Base-by-base conservation (phyloP, 2,329 filamentous ascomycete species). In the Biscogniauxia sp. region DNA sequence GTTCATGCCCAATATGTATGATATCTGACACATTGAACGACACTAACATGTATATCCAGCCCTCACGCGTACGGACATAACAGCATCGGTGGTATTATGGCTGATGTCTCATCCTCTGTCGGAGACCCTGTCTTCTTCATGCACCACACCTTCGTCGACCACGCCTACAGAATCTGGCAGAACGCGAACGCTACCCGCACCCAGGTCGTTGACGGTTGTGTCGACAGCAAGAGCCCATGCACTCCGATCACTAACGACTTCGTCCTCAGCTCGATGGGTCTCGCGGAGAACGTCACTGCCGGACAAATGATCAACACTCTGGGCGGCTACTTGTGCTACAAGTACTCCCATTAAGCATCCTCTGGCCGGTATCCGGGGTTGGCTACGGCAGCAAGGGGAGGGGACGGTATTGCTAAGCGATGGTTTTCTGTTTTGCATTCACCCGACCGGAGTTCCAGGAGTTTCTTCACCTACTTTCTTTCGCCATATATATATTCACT, bases 41-140 rank as follows among this genome's bases (percentile, higher is more conserved):
- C 56, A 25, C 65, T 70, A 61, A 70, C 65, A 45, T n/a, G 4
- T 26, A 6, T 53, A 19, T 51, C 3, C 20, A 75, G 73, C 7
- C 73, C 73, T 0, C 74, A 76, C 66, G 74, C 68, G 0, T 75
- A 75, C 59, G 72, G 73, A 51, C 74, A 76, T 63, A 74, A 75
- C 63, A 72, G 74, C 23, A 64, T 75, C 50, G 74, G 74, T 52
- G 73, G 71, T 8, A 70, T 75, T 58, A 76, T 76, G 74, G 66
- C 69, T 0, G 72, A 74, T 23, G 72, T 76, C 1, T 66, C 72
- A 1, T 67, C 70, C 2, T 74, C 73, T 3, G 71, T 73, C 17
- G 70, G 72, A 37, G 74, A 76, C 61, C 74, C 74, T 1, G 59
- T 72, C 54, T 76, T 75, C 66, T 73, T 73, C 63, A 67, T 74